Base-by-base conservation (phyloP, 441 rosid species). In the Francoa sonchifolia region DNA sequence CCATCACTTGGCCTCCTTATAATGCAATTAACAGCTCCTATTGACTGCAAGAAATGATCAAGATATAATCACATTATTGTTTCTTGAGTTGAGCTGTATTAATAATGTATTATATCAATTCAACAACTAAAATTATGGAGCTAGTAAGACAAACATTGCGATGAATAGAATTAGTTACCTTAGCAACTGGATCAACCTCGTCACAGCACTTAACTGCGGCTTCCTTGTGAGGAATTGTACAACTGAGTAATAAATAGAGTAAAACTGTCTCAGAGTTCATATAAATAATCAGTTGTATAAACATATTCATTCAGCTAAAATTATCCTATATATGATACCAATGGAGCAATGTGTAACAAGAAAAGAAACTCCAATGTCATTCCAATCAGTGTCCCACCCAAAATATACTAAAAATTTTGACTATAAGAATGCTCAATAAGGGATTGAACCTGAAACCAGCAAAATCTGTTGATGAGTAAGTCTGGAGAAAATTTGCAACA, bases 201-300 rank as follows among this genome's bases (percentile, higher is more conserved):
- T 86, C 90, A 52, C 90, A 73, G 59, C 90, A 82, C 40, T 70
- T 67, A 47, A 81, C 52, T 33, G 90, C 96, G 50, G 63, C 84
- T 72, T 86, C 95, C 68, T 86, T 90, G 66, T 80, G 95, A 47
- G 96, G 95, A 70, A 80, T 73, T 30, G 95, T 78, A 63, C 82
- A 73, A 60, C 96, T 86, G 80, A 60, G 55, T 22, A 48, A 35
- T 39, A 8, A 52, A 67, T 17, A 53, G 15, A 37, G 31, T 44
- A 37, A 26, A 17, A 54, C 54, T 35, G 48, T 19, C 46, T 29
- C 41, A 47, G 51, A 16, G 35, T 8, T 23, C 27, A 1, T 1
- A 14, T 21, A 10, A 17, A 37, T 10, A 13, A 36, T 15, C 19
- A 12, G 34, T 0, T 31, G 9, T 17, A 25, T 8, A 10, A 45